phyloP scores from a whole-genome alignment of 805 yeast species.

The Candida insectorum region DNA sequence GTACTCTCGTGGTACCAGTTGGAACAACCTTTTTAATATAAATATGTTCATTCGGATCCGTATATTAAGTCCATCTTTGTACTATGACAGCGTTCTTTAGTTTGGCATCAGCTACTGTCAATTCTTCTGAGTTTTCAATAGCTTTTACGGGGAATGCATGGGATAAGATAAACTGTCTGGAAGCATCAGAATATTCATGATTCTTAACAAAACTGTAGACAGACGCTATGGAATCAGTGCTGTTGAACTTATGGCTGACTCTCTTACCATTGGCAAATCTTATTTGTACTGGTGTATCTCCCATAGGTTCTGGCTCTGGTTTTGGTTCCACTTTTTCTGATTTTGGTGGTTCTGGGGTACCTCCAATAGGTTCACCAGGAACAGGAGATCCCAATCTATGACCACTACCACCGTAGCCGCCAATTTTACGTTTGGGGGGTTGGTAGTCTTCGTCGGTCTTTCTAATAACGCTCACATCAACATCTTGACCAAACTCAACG shows the following conservation, averaged over 20 bases:
- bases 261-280: slow-evolving; percentile 82
- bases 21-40: no score
- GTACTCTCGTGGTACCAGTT: no score
- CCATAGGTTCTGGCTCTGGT: slow-evolving; percentile 31
- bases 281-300: slow-evolving; percentile 76
- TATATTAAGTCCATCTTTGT: slow-evolving; percentile 72
- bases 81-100: slow-evolving; percentile 82
- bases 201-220: slow-evolving; percentile 65
- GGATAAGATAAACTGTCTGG: slow-evolving; percentile 61
- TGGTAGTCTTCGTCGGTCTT: slow-evolving; percentile 76
- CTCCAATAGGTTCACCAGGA: slow-evolving; percentile 62
- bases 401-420: slow-evolving; percentile 78
- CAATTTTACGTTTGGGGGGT: slow-evolving; percentile 59
- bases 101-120: slow-evolving; percentile 70
- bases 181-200: slow-evolving; percentile 42
- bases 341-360: slow-evolving; percentile 12
- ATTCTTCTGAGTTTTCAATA: slow-evolving; percentile 49
- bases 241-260: slow-evolving; percentile 57
- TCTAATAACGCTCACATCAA: slow-evolving; percentile 82
- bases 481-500: slow-evolving; percentile 88
- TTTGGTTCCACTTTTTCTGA: slow-evolving; percentile 15
- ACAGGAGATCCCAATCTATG: slow-evolving; percentile 86
- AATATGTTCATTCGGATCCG: no score
- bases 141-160: slow-evolving; percentile 81
- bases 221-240: slow-evolving; percentile 59